Base-by-base conservation (phyloP, 495 filamentous ascomycete genomes). In the Penicillium canescens region DNA sequence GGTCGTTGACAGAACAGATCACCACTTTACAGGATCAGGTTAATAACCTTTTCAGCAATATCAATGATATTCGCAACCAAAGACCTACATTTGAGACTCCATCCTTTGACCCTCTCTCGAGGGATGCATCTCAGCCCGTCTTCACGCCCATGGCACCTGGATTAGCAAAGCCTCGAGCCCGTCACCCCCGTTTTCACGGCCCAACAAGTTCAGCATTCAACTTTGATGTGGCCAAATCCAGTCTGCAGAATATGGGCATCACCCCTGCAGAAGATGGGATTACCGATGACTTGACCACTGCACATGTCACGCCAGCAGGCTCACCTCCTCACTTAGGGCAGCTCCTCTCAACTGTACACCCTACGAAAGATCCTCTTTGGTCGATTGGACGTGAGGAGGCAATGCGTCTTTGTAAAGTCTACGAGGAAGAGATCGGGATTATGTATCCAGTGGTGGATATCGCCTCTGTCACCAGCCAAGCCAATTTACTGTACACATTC, bases 161-260 rank as follows among this genome's bases (percentile, higher is more conserved):
- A n/a, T 42, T 70, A 47, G 45, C 69, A 44, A 66, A 73, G 66
- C 60, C 69, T 54, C 71, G 72, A 34, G 46, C 59, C 12, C 73
- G 69, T 65, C 86, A 86, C 47, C 82, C 85, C 20, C 82, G 81
- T 9, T 96, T 93, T 57, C 88, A 88, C 45, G 92, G 92, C 0
- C 92, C 92, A 3, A 96, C 90, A 0, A 93, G 90, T 73, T 88
- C 86, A 8, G 84, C 86, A 6, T 96, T 91, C 74, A 92, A 86
- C 57, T 84, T 96, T 51, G 87, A 91, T 57, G 88, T 96, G 4
- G 92, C 92, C 20, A 91, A 89, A 65, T 89, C 85, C 36, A 96
- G 91, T 14, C 71, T 96, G 20, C 88, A 93, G 56, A 90, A 83
- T 51, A 95, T 96, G 91, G 92, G 91, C 2, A 92, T 95, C 52